Conservation (phyloP, 106 monocot species). For the Chionographis japonica region DNA sequence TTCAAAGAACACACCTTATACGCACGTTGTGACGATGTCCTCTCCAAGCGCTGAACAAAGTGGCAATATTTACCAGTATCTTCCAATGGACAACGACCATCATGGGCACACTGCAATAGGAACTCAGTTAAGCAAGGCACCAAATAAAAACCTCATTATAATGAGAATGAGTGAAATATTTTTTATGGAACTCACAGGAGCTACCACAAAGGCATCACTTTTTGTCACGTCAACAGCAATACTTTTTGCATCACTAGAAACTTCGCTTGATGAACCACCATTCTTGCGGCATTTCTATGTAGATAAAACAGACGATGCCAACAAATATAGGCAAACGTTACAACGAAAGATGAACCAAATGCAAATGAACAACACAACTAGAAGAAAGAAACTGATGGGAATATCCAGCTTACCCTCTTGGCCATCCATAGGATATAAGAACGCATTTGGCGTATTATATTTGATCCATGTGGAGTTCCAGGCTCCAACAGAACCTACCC, state of each 20-base stretch:
- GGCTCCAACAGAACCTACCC: constrained; percentile 91
- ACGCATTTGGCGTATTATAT: constrained; percentile 84
- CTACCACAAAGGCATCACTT: constrained; percentile 79
- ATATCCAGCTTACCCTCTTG: constrained; percentile 57
- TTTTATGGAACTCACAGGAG: constrained; percentile 64
- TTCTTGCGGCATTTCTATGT: constrained; percentile 67
- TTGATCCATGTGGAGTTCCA: constrained; percentile 95
- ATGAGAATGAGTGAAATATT: not conserved
- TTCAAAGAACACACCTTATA: constrained; percentile 58
- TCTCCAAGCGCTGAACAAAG: constrained; percentile 91
- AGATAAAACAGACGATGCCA: not conserved
- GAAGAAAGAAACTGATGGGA: constrained; percentile 1
- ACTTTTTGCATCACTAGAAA: constrained; percentile 28
- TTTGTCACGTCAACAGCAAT: constrained; percentile 26
- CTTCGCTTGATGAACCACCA: constrained; percentile 16
- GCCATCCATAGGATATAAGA: constrained; percentile 95
- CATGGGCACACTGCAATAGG: constrained; percentile 78
- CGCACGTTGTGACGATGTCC: constrained; percentile 85
- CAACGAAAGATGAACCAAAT: not conserved
- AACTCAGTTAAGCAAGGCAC: not conserved
- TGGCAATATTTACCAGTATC: constrained; percentile 87
- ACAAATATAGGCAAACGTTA: not conserved
- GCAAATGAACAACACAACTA: not conserved
- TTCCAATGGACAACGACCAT: constrained; percentile 90
- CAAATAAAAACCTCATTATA: constrained; percentile 4